A percentile compares a stretch with the other conserved stretches of the same genome.
phyloP scores from a whole-genome alignment of 306 rosid species.

The Phaseolus lunatus region DNA sequence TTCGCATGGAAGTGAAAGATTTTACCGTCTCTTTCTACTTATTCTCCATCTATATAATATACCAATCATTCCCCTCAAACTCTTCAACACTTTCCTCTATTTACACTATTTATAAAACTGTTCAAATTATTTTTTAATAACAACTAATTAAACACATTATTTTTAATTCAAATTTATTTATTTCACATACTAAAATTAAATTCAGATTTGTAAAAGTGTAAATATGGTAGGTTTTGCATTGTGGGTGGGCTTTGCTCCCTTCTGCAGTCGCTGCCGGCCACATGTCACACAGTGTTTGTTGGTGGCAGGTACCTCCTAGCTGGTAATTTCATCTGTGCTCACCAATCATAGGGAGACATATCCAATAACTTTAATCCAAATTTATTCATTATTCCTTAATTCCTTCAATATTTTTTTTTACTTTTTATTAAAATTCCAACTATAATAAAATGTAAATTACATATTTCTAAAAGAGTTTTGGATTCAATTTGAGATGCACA shows the following conservation, averaged over 20 bases:
- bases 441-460: too few relatives aligned
- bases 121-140: too few relatives aligned
- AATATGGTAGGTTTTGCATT: neutral
- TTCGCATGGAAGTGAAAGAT: slow-evolving; percentile 40
- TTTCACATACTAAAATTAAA: too few relatives aligned
- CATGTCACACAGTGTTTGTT: slow-evolving; percentile 33
- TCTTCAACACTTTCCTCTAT: neutral
- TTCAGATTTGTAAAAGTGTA: too few relatives aligned
- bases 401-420: too few relatives aligned
- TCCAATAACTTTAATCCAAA: neutral
- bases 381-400: neutral
- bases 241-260: slow-evolving; percentile 21
- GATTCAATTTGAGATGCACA: neutral
- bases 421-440: too few relatives aligned
- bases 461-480: too few relatives aligned
- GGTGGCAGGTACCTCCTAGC: slow-evolving; percentile 23
- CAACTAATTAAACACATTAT: too few relatives aligned
- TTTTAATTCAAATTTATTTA: too few relatives aligned
- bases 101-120: too few relatives aligned
- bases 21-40: slow-evolving; percentile 22
- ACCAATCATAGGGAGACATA: neutral
- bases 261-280: slow-evolving; percentile 40
- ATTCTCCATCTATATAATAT: too few relatives aligned
- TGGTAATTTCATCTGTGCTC: neutral
- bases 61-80: neutral